Conservation (phyloP, 192 early-diverging fungal species). For the Linnemannia exigua region DNA sequence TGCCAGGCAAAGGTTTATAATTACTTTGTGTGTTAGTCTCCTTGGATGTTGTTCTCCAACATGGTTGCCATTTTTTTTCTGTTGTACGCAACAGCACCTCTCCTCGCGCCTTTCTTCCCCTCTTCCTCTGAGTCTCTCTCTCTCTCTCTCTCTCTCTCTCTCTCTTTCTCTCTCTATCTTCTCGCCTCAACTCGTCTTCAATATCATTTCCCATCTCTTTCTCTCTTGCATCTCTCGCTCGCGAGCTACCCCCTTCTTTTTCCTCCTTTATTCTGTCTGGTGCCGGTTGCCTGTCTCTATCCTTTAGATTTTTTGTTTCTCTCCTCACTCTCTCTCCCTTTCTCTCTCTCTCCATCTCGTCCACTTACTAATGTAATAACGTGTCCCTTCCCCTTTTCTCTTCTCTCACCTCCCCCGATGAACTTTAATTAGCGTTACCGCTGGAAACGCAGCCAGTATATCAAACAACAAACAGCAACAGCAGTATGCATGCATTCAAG, state of each 20-base stretch:
- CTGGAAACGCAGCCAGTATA: slow-evolving; percentile 7
- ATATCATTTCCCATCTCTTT: neutral
- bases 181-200: too few species aligned
- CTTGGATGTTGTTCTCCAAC: slow-evolving; percentile 6
- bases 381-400: neutral
- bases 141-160: neutral
- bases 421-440: slow-evolving; percentile 21
- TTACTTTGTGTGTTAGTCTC: too few species aligned
- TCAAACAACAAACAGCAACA: slow-evolving; percentile 7
- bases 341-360: neutral
- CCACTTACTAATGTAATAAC: neutral
- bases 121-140: neutral
- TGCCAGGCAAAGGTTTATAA: too few species aligned
- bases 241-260: slow-evolving; percentile 3
- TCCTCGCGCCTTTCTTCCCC: too few species aligned
- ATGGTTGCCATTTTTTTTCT: neutral
- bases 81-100: too few species aligned
- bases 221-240: neutral
- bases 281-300: neutral
- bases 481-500: slow-evolving; percentile 1
- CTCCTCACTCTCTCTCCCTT: neutral
- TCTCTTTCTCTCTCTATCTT: slow-evolving; percentile 5
- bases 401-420: neutral
- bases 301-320: neutral
- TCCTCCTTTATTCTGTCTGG: neutral